Percentiles rank a stretch among this genome's conserved stretches.
Conservation (phyloP, 805 yeast species). For the Cyberlindnera amylophila region DNA sequence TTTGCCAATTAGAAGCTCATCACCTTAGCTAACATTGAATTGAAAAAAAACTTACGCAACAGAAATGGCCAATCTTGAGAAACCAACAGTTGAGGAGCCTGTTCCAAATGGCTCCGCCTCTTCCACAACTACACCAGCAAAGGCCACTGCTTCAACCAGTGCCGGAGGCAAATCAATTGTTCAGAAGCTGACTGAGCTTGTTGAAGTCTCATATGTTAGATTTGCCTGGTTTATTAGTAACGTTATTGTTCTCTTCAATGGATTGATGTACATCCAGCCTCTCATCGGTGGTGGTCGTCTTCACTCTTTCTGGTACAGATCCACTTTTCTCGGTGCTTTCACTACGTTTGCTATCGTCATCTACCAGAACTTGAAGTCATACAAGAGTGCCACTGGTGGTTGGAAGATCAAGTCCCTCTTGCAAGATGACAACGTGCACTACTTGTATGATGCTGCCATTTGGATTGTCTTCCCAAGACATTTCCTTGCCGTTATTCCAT, state of each 20-base stretch:
- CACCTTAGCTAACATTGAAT: too few relatives aligned
- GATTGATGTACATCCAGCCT: conserved; percentile 36
- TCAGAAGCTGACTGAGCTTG: conserved; percentile 1
- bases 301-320: conserved; percentile 48
- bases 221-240: conserved; percentile 77
- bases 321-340: conserved; percentile 59
- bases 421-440: conserved; percentile 70
- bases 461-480: conserved; percentile 58
- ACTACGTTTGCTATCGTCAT: conserved; percentile 75
- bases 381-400: conserved; percentile 25
- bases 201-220: conserved; percentile 38
- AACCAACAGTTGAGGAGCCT: not conserved
- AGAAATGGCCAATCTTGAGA: too few relatives aligned
- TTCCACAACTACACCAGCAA: not conserved
- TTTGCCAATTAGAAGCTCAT: too few relatives aligned
- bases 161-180: not conserved
- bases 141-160: not conserved
- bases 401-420: conserved; percentile 31
- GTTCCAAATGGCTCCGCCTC: not conserved
- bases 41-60: too few relatives aligned
- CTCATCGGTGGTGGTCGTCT: conserved; percentile 31
- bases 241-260: conserved; percentile 40
- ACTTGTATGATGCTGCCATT: conserved; percentile 52
- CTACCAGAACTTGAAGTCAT: conserved; percentile 45
- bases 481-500: conserved; percentile 62